phyloP scores from a whole-genome alignment of 805 yeast species.

The Pichia kluyveri region DNA sequence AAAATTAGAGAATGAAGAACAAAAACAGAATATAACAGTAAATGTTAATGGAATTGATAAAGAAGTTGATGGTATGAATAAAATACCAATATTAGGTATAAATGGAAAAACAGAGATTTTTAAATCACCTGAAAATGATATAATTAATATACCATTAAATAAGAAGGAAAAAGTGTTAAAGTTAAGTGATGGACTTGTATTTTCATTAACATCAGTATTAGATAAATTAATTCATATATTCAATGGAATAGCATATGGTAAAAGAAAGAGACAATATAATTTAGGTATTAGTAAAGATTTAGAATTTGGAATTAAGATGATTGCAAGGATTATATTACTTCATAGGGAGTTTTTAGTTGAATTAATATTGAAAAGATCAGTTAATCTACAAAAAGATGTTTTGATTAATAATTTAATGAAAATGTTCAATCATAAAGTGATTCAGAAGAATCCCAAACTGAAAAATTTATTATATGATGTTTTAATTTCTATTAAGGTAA shows the following conservation, averaged over 20 bases:
- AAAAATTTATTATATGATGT: constrained; percentile 53
- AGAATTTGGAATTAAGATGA: constrained; percentile 33
- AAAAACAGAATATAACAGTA: neutral
- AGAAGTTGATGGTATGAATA: no score
- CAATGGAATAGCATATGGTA: constrained; percentile 18
- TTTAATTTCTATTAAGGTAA: constrained; percentile 40
- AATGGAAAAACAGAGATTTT: neutral
- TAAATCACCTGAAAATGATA: neutral
- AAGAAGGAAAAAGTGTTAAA: neutral
- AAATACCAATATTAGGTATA: no score
- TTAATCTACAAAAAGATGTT: constrained; percentile 32
- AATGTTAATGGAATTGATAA: neutral
- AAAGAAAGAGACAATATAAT: constrained; percentile 6
- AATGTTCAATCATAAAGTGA: constrained; percentile 34
- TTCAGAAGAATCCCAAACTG: constrained; percentile 38
- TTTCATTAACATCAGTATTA: constrained; percentile 31
- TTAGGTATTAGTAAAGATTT: constrained; percentile 11
- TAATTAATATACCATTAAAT: neutral
- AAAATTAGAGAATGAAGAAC: neutral
- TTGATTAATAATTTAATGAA: constrained; percentile 40
- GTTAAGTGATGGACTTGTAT: constrained; percentile 30
- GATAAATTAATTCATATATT: constrained; percentile 30
- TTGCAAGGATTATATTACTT: constrained; percentile 47
- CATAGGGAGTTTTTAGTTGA: constrained; percentile 44
- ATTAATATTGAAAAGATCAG: constrained; percentile 33